Conservation (phyloP, 331 rosid species). For the Malus hybrid region DNA sequence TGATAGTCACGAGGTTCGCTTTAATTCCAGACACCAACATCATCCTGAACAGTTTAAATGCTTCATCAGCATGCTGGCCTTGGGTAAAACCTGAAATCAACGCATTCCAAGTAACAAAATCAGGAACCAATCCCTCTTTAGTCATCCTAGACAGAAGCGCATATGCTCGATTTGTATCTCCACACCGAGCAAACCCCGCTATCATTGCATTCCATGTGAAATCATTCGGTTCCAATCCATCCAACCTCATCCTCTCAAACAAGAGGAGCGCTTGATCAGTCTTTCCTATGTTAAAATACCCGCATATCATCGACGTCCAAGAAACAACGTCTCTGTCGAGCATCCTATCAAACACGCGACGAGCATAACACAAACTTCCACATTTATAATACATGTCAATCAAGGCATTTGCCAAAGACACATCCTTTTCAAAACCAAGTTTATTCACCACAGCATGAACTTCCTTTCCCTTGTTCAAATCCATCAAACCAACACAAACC, state of each 20-base stretch:
- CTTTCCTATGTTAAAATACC: conserved; percentile 39
- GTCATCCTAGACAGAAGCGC: conserved; percentile 38
- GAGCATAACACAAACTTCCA: conserved; percentile 35
- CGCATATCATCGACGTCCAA: conserved; percentile 59
- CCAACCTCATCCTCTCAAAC: conserved; percentile 60
- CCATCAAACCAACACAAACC: conserved; percentile 59
- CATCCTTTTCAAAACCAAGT: conserved; percentile 35
- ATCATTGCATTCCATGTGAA: conserved; percentile 68
- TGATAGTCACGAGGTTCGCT: conserved; percentile 46
- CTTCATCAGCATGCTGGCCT: conserved; percentile 29
- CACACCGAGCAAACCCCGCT: conserved; percentile 44
- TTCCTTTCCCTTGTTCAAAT: conserved; percentile 42
- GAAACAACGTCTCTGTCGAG: conserved; percentile 51
- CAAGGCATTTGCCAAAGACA: conserved; percentile 36
- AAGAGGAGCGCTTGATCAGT: conserved; percentile 27
- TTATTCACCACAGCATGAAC: conserved; percentile 51
- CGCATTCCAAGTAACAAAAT: conserved; percentile 58
- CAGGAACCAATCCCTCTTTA: conserved; percentile 41
- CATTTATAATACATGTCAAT: conserved; percentile 63
- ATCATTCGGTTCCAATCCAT: conserved; percentile 52
- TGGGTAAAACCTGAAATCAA: conserved; percentile 50
- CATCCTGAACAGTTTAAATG: conserved; percentile 31
- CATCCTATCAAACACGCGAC: conserved; percentile 43
- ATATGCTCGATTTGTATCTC: conserved; percentile 28
- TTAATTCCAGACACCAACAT: conserved; percentile 39